These are phyloP conservation scores for Penicillium olsonii DNA, from an alignment of 2,329 filamentous ascomycete genomes.

Conservation along the genomic window DNA sequence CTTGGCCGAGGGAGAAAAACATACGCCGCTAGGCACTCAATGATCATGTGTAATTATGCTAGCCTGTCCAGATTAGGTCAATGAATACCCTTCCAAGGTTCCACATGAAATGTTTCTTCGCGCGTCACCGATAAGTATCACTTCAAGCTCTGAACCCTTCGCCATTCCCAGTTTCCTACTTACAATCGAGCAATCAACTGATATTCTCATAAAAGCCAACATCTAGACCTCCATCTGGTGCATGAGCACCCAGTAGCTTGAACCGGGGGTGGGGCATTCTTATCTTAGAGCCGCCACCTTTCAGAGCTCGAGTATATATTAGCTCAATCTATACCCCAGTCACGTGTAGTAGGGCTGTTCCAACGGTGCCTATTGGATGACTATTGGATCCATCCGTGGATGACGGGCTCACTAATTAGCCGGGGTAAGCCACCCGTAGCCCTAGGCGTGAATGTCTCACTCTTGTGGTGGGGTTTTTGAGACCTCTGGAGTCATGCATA, in stretches of 20 bases:
- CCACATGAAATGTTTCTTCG: no score
- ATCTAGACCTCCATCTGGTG: background rate
- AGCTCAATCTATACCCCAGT: background rate
- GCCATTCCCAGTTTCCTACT: no score
- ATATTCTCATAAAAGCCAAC: no score
- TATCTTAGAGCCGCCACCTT: background rate
- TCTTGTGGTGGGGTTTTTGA: background rate
- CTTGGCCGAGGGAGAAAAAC: background rate
- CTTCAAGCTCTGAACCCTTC: no score
- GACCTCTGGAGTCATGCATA: background rate
- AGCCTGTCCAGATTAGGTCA: conserved; percentile 2
- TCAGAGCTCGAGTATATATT: background rate
- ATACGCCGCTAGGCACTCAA: background rate
- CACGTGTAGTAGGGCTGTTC: background rate
- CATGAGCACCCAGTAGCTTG: no score
- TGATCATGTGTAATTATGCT: conserved; percentile 6
- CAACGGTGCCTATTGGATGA: background rate
- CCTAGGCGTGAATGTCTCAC: background rate
- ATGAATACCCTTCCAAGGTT: background rate
- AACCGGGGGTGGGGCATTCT: background rate
- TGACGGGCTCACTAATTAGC: background rate
- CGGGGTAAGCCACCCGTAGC: background rate
- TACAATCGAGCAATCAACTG: no score
- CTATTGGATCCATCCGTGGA: background rate
- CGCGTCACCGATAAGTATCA: no score